Conservation (phyloP, 495 filamentous ascomycete species). For the Aspergillus cavernicola region DNA sequence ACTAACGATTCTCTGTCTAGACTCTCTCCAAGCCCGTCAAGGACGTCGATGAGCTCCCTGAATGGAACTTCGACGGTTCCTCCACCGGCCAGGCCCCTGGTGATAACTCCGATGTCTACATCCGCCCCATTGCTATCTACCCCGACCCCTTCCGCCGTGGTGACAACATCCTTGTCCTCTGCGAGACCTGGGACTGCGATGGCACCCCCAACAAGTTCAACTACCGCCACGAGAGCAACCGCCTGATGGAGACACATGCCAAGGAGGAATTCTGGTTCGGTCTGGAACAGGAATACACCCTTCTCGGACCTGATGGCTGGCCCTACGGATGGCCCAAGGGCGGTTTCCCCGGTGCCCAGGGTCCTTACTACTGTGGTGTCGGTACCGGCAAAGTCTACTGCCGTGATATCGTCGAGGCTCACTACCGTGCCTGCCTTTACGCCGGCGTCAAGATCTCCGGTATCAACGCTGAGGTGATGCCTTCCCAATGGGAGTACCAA, state of each 20-base stretch:
- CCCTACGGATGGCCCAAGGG: conserved; percentile 93
- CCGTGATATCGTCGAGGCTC: conserved; percentile 96
- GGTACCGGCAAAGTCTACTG: conserved; percentile 96
- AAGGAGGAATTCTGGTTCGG: conserved; percentile 92
- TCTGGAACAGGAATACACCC: conserved; percentile 96
- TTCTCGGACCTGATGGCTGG: conserved; percentile 80
- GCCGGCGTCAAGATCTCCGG: conserved; percentile 91
- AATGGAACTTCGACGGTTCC: conserved; percentile 99
- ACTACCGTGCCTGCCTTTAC: conserved; percentile 96
- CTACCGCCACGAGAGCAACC: conserved; percentile 83
- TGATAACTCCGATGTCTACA: conserved; percentile 97
- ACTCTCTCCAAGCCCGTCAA: conserved; percentile 67
- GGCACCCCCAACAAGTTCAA: conserved; percentile 99
- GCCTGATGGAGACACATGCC: conserved; percentile 84
- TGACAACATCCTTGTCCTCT: conserved; percentile 87
- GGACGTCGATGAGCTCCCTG: conserved; percentile 76
- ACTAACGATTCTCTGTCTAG: conserved; percentile 43
- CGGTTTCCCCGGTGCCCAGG: conserved; percentile 95
- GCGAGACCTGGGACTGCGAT: conserved; percentile 94
- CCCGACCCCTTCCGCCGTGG: conserved; percentile 87
- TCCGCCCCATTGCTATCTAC: conserved; percentile 84
- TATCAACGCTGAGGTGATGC: conserved; percentile 99
- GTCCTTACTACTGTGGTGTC: conserved; percentile 99
- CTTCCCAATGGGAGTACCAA: conserved; percentile 99
- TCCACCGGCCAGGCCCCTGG: conserved; percentile 92